A percentile compares a stretch with the other conserved stretches of the same genome.
Conservation (phyloP, 2,329 filamentous ascomycete genomes). For the Xylaria sp. region DNA sequence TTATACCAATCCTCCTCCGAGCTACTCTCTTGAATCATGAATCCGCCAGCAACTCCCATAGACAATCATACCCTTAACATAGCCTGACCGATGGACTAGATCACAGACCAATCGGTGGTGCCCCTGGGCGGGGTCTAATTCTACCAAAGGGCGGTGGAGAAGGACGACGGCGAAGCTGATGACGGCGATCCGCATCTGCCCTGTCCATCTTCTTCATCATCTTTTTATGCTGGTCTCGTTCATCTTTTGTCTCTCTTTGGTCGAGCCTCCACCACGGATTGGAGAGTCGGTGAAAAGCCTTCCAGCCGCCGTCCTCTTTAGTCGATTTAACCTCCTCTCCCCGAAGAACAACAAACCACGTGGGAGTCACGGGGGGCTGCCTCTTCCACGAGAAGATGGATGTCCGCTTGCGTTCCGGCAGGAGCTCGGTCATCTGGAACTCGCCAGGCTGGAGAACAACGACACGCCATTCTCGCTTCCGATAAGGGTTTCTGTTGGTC, state of each 20-base stretch:
- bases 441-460: slow-evolving; percentile 41
- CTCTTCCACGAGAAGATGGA: slow-evolving; percentile 39
- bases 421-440: slow-evolving; percentile 41
- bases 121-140: background rate
- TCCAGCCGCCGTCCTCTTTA: slow-evolving; percentile 42
- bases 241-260: slow-evolving; percentile 36
- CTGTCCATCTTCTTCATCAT: slow-evolving; percentile 35
- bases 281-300: slow-evolving; percentile 34
- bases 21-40: background rate
- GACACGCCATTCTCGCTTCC: slow-evolving; percentile 43
- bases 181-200: background rate
- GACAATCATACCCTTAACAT: background rate
- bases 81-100: background rate
- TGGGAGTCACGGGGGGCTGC: slow-evolving; percentile 21
- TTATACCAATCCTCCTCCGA: background rate
- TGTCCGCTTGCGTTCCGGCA: slow-evolving; percentile 42
- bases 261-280: slow-evolving; percentile 45
- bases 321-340: slow-evolving; percentile 43
- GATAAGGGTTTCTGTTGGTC: slow-evolving; percentile 41
- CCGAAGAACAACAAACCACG: slow-evolving; percentile 41
- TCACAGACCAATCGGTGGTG: slow-evolving; percentile 5
- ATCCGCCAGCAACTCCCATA: background rate
- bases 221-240: slow-evolving; percentile 34
- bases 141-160: background rate
- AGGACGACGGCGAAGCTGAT: background rate